Percentiles rank a stretch among this genome's conserved stretches.
These are phyloP conservation scores for Fagus crenata DNA, from an alignment of 306 rosid species.

Conservation along the genomic window DNA sequence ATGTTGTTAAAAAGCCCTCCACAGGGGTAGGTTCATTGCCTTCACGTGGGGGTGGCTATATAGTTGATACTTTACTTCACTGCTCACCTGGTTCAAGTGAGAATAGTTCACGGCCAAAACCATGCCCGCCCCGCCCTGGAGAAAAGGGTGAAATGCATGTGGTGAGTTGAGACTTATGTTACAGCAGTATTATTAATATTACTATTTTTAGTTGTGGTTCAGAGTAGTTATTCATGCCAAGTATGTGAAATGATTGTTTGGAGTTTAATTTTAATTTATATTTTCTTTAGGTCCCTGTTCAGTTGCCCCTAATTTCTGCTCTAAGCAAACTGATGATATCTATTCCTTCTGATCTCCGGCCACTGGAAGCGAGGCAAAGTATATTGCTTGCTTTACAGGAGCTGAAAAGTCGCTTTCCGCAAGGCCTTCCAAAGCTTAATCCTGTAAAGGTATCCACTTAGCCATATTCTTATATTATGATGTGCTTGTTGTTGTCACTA, in stretches of 20 bases:
- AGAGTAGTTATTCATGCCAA: neutral
- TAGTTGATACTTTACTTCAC: slow-evolving; percentile 89
- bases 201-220: slow-evolving; percentile 7
- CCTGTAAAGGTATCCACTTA: slow-evolving; percentile 72
- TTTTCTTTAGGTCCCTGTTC: slow-evolving; percentile 85
- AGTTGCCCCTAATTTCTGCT: slow-evolving; percentile 72
- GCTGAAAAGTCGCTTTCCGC: slow-evolving; percentile 79
- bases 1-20: slow-evolving; percentile 85
- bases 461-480: slow-evolving; percentile 15
- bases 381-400: slow-evolving; percentile 91
- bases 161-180: slow-evolving; percentile 51
- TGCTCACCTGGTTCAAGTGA: slow-evolving; percentile 86
- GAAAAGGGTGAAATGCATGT: slow-evolving; percentile 99
- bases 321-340: slow-evolving; percentile 80
- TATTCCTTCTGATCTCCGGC: slow-evolving; percentile 91
- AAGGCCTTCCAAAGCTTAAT: slow-evolving; percentile 94
- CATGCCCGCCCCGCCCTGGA: slow-evolving; percentile 92
- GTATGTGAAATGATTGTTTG: slow-evolving; percentile 12
- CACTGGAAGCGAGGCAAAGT: slow-evolving; percentile 94
- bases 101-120: slow-evolving; percentile 79
- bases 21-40: slow-evolving; percentile 33
- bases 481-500: slow-evolving; percentile 27
- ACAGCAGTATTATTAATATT: neutral
- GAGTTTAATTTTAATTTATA: slow-evolving; percentile 22
- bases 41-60: slow-evolving; percentile 66